Percentiles rank a stretch among this genome's conserved stretches.
These are phyloP conservation scores for Amylostereum chailletii DNA, from an alignment of 1,284 basidiomycete species.

Conservation along the genomic window DNA sequence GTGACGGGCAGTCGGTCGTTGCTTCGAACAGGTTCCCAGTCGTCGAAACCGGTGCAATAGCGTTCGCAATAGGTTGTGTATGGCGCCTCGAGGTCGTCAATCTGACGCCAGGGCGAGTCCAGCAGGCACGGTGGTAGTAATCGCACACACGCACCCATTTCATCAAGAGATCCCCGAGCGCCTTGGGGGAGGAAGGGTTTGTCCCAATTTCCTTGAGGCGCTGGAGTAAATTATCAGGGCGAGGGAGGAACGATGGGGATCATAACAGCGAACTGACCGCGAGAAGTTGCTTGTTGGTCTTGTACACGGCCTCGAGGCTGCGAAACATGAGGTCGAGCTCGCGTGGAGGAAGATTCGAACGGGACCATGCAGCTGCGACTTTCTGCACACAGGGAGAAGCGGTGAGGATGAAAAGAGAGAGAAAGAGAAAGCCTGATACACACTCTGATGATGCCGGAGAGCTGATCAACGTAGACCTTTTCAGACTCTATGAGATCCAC, in stretches of 20 bases:
- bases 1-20: constrained; percentile 69
- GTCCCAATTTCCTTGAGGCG: constrained; percentile 92
- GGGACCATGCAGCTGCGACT: constrained; percentile 95
- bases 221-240: constrained; percentile 31
- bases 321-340: constrained; percentile 94
- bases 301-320: constrained; percentile 86
- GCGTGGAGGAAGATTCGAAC: constrained; percentile 86
- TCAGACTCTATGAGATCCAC: constrained; percentile 93
- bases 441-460: constrained; percentile 87
- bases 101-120: constrained; percentile 36
- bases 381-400: constrained; percentile 43
- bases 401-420: constrained; percentile 10
- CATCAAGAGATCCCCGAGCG: constrained; percentile 92
- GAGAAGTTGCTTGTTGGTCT: constrained; percentile 79
- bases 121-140: neutral
- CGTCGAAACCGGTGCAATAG: constrained; percentile 76
- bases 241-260: neutral
- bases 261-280: constrained; percentile 38
- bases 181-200: constrained; percentile 91
- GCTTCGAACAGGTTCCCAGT: constrained; percentile 68
- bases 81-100: constrained; percentile 82
- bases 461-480: constrained; percentile 84
- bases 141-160: constrained; percentile 69
- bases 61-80: constrained; percentile 78
- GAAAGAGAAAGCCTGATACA: constrained; percentile 22